phyloP scores from a whole-genome alignment of 768 basidiomycete genomes.

The Sarcodon aspratus region DNA sequence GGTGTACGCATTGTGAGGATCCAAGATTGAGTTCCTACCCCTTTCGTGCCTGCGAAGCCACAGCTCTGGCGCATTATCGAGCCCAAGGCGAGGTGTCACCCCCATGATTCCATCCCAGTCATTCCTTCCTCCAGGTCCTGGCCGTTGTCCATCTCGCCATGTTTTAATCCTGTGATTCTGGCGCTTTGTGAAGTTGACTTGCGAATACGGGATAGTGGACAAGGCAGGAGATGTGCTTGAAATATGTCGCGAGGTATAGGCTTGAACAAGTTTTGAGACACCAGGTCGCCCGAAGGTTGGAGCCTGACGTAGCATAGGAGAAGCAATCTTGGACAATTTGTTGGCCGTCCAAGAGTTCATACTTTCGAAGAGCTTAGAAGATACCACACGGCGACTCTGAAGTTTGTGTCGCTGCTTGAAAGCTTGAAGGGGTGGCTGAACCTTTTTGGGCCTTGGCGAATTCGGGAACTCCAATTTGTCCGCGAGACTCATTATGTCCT shows the following conservation, averaged over 20 bases:
- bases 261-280: too few species aligned
- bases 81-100: too few species aligned
- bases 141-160: constrained; percentile 5
- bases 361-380: neutral
- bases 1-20: constrained; percentile 41
- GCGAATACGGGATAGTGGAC: neutral
- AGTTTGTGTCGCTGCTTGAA: neutral
- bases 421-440: neutral
- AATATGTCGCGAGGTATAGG: too few species aligned
- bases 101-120: too few species aligned
- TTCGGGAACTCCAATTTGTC: too few species aligned
- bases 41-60: constrained; percentile 25
- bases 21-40: constrained; percentile 12
- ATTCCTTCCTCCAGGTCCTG: constrained; percentile 13
- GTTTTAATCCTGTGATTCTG: neutral
- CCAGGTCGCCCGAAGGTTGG: too few species aligned
- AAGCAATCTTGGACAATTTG: neutral
- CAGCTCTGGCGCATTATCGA: constrained; percentile 8
- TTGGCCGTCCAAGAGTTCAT: neutral
- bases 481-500: constrained; percentile 37
- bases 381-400: neutral
- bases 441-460: neutral
- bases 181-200: neutral
- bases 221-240: neutral
- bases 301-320: neutral